These are phyloP conservation scores for Fusarium compactum DNA, from an alignment of 2,329 filamentous ascomycete genomes.

Conservation along the genomic window DNA sequence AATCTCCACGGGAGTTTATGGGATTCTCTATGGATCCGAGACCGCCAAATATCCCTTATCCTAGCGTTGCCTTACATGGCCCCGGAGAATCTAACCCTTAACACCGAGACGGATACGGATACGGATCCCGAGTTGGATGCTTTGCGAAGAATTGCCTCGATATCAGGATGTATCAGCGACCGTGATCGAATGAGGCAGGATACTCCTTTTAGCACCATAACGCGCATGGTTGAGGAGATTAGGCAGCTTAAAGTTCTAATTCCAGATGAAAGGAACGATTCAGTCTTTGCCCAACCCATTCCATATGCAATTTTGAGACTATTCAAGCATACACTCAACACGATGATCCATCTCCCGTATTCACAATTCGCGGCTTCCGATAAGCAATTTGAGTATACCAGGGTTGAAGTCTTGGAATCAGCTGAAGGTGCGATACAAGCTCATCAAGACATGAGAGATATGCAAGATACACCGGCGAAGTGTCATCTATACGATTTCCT, in stretches of 20 bases:
- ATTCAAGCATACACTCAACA: conserved; percentile 53
- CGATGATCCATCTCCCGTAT: conserved; percentile 60
- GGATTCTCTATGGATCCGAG: conserved; percentile 56
- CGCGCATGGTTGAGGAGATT: conserved; percentile 42
- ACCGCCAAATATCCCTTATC: conserved; percentile 53
- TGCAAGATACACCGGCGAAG: conserved; percentile 41
- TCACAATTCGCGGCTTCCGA: conserved; percentile 56
- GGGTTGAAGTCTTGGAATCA: conserved; percentile 55
- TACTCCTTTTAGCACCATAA: conserved; percentile 2
- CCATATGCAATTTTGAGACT: conserved; percentile 53
- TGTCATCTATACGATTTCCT: conserved; percentile 63
- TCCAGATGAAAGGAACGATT: conserved; percentile 23
- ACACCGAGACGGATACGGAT: background rate
- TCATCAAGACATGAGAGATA: conserved; percentile 47
- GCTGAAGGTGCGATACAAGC: conserved; percentile 55
- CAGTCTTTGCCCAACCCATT: conserved; percentile 14
- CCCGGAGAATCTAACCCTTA: background rate
- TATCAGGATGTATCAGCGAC: conserved; percentile 25
- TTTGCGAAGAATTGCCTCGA: conserved; percentile 32
- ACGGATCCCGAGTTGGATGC: background rate
- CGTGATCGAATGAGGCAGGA: conserved; percentile 5
- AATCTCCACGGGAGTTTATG: conserved; percentile 54
- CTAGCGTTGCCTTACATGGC: conserved; percentile 26
- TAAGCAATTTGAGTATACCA: conserved; percentile 52
- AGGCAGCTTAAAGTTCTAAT: conserved; percentile 55